Evolutionary conservation across 2,329 filamentous ascomycete species (phyloP), one percentile per base, ranked within the genome.

Genomic region (Myrmaecium sp.): DNA sequence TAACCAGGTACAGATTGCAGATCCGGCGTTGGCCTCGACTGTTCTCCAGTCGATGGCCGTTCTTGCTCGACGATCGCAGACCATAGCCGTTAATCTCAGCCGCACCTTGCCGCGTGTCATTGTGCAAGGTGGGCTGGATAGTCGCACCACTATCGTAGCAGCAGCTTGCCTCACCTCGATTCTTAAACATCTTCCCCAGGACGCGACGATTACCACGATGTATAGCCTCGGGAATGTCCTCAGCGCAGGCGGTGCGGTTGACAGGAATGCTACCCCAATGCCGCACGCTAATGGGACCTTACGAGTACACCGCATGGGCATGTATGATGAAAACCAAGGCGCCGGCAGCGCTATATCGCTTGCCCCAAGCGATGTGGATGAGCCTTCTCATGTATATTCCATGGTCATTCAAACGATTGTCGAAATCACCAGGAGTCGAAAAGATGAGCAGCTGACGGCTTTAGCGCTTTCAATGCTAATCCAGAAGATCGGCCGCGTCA

Each of bases 181-280:
- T 11, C 59, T 98, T 29, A 75, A 74, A 38, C 64, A 76, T 41
- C 64, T 95, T 8, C 92, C 89, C 2, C 79, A 92, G 40, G 89
- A 98, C 57, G 76, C 83, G 18, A 69, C 93, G 18, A 95, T 98
- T 37, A 92, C 84, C 4, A 95, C 84, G 1, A 60, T 98, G 6
- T 98, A 98, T 53, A 89, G 83, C 1, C 64, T 98, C n/a, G 89
- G 89, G 12, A 98, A 98, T 46, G 77, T 93, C 4, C 62, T 98
- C 9, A 94, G 83, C 39, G 74, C 82, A 4, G 71, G 68, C 24
- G 62, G 64, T 5, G 55, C 54, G 11, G 42, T 57, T 17, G 66
- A 70, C 16, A 60, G 60, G 34, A 49, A 36, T 34, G 44, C 39
- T 16, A 41, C 63, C 9, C 68, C 35, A 28, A 58, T 59, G 17